Base-by-base conservation (phyloP, 805 yeast species). In the Yamadazyma paraphyllophila region DNA sequence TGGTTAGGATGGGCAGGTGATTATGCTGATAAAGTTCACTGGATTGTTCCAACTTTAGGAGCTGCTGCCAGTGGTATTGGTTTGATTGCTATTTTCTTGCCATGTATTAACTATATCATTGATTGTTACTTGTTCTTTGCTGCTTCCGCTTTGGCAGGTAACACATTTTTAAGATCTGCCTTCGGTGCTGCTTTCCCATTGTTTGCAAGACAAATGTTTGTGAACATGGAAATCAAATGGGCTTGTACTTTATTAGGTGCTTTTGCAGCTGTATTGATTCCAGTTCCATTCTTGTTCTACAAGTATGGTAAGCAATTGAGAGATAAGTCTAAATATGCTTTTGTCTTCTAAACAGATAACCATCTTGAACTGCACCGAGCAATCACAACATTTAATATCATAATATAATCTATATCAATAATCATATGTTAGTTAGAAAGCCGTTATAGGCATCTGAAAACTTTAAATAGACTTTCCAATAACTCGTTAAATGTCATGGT, bases 1-100 rank as follows among this genome's bases (percentile, higher is more conserved):
- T 86, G 96, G 96, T 74, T 90, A 62, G 80, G 87, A 46, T 90
- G 96, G 96, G 71, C 92, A 8, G 96, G 96, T 60, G 77, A 80
- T 51, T 90, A 82, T 64, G 83, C 78, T 40, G 64, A 82, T 30
- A 65, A 65, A n/a, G 79, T 88, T 32, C 96, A 84, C 60, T 90
- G 92, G 92, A 83, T 82, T 37, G 85, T 82, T 6, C 73, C 81
- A n/a, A 69, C 70, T 7, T 53, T 77, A 15, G 73, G 78, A 44
- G 80, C 81, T 3, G 59, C 68, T 1, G 57, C 58, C 38, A 50
- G 63, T 43, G 74, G 73, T 16, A 51, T 56, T 50, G 85, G 85
- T 8, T 72, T 81, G 50, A 63, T 81, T 43, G 67, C 75, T 38
- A 75, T 80, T 40, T 82, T 82, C 70, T 79, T 79, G 52, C 81